phyloP scores from a whole-genome alignment of 2,329 filamentous ascomycete genomes.

The Colletotrichum tamarilloi region DNA sequence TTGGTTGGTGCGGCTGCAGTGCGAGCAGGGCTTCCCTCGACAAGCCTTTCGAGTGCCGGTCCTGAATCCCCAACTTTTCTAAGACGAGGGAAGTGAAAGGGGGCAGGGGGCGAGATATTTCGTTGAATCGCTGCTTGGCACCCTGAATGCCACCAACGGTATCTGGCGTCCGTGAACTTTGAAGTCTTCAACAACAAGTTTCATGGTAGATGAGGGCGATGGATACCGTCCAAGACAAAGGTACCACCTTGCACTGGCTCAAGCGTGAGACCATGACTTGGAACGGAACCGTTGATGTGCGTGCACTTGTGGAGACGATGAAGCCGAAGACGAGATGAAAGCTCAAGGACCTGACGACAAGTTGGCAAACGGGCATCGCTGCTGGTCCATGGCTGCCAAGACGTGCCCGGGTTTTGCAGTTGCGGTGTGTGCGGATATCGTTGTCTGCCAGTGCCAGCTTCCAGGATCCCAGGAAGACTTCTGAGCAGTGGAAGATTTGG shows the following conservation, averaged over 20 bases:
- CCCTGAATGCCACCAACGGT: neutral
- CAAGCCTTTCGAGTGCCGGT: constrained; percentile 29
- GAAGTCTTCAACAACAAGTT: neutral
- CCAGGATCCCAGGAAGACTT: neutral
- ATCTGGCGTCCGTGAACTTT: neutral
- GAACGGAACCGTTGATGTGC: constrained; percentile 1
- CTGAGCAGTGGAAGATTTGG: neutral
- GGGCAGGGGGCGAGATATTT: neutral
- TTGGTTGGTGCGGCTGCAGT: constrained; percentile 32
- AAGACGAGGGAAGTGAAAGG: constrained; percentile 20
- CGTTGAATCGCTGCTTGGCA: neutral
- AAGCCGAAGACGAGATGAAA: constrained; percentile 29
- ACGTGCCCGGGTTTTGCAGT: constrained; percentile 23
- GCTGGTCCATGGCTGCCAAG: constrained; percentile 31
- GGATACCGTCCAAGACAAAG: neutral
- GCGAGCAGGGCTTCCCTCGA: constrained; percentile 19
- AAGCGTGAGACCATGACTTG: neutral
- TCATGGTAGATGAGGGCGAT: neutral
- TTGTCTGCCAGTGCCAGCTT: neutral
- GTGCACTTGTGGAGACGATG: constrained; percentile 12
- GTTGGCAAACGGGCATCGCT: neutral
- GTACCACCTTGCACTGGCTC: neutral
- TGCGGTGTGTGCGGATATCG: constrained; percentile 29
- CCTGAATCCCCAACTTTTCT: constrained; percentile 25
- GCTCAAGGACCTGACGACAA: neutral